Evolutionary conservation across 805 yeast species (phyloP), one percentile per base, ranked within the genome.

Genomic region (Nakazawaea wyomingensis): DNA sequence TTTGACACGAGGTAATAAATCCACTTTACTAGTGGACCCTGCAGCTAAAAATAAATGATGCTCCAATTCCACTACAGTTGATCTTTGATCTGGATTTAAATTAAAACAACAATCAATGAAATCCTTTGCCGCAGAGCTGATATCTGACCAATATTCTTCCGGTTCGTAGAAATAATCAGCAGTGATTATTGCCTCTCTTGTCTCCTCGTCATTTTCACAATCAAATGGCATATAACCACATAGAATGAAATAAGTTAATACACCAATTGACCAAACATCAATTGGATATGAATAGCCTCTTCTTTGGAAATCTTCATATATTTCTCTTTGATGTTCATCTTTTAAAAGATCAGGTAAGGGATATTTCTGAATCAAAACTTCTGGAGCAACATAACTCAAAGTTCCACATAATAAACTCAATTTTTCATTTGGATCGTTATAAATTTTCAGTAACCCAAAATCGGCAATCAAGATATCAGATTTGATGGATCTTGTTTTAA

Each of bases 161-260:
- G 91, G 91, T 4, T 86, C 76, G 56, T 79, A 85, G 56, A 82
- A 85, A 59, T 71, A 83, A 46, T 72, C 75, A 0, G 85, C 91
- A 30, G 66, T 64, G 6, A 81, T 51, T 41, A 85, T 84, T 58
- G 84, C 91, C 35, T 84, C 86, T 47, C 79, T 73, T 82, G 84
- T 80, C 48, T 85, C 91, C 33, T 84, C 93, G 61, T 93, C 95
- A 50, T 85, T 81, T 55, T 89, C 95, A 59, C 95, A 98, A 55
- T 88, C 81, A 56, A 85, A 85, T 0, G 95, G 95, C 9, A 91
- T 91, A 50, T 85, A 85, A 0, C 95, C 95, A 57, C 88, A 84
- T 16, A 85, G 63, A 54, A 91, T 82, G 3, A 85, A 88, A 49
- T 85, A 85, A 11, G 85, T 59, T 35, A 85, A 67, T 2, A 85